Base-by-base conservation (phyloP, 2,329 filamentous ascomycete genomes). In the Xylaria sp. region DNA sequence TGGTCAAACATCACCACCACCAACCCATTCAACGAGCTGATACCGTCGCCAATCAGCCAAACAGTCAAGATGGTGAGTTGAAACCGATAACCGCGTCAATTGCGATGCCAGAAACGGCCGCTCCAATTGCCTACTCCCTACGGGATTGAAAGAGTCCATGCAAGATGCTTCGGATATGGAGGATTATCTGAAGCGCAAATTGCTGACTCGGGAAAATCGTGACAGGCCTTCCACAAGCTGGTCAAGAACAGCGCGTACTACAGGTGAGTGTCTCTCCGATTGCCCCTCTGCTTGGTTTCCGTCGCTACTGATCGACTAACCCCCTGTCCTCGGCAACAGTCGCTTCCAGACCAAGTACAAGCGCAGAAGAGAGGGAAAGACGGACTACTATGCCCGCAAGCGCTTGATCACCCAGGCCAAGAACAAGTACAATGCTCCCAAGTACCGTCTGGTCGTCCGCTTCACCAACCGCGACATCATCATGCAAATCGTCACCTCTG, bases 361-460 rank as follows among this genome's bases (percentile, higher is more conserved):
- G 90, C 94, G 96, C 84, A 92, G 96, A 86, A 91, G 93, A 78
- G 83, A 92, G 81, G 96, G 96, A 83, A 99, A 99, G 93, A 99
- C 96, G 88, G 96, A 99, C 85, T 99, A 99, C 94, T 98, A 98
- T 86, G 96, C 96, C 83, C 95, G 96, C 85, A 98, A 98, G 93
- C 92, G 96, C 82, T 90, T 99, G 85, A 96, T 98, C 89, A 94
- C 94, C 88, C 96, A 99, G 90, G 96, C 96, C 88, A 99, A 98
- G 94, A 99, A 99, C 94, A 99, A 99, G 92, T 99, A 98, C 92
- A 97, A 97, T 88, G 92, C 96, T 75, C 96, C 96, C 86, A 99
- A 99, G 91, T 98, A 99, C 92, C 93, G 96, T 82, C 92, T 99
- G 82, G 96, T 99, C 77, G 94, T 99, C 83, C 96, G 96, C 84